Conservation (phyloP, 2,329 filamentous ascomycete genomes). For the Diaporthe aspalathi region DNA sequence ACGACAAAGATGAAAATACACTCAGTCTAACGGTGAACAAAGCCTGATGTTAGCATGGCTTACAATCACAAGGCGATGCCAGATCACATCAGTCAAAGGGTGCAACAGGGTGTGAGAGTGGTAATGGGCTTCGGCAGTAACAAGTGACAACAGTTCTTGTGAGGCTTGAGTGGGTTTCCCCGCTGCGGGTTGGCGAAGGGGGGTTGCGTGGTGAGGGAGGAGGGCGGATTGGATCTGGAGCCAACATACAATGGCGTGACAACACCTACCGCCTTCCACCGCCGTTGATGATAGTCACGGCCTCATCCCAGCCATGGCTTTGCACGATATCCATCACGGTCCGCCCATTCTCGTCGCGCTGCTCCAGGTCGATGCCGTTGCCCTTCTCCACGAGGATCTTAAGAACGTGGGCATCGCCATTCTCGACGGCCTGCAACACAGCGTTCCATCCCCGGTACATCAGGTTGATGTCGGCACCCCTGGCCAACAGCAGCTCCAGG, state of each 20-base stretch:
- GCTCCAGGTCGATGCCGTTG: conserved; percentile 43
- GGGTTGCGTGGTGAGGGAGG: background rate
- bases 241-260: conserved; percentile 16
- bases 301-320: conserved; percentile 69
- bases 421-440: conserved; percentile 73
- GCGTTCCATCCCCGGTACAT: conserved; percentile 75
- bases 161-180: background rate
- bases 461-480: conserved; percentile 75
- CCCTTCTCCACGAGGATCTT: conserved; percentile 58
- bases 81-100: conserved; percentile 10
- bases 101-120: background rate
- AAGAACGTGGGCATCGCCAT: conserved; percentile 67
- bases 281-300: conserved; percentile 57
- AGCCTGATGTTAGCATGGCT: background rate
- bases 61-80: background rate
- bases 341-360: conserved; percentile 44
- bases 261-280: conserved; percentile 39
- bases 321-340: conserved; percentile 67
- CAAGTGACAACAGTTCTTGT: background rate
- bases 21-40: conserved; percentile 31
- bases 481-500: conserved; percentile 70
- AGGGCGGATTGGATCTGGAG: conserved; percentile 14
- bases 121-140: background rate
- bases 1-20: conserved; percentile 39
- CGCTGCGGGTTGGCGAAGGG: too few relatives aligned